These are phyloP conservation scores for Talaromyces sp. DNA, from an alignment of 2,329 filamentous ascomycete genomes.

Conservation along the genomic window DNA sequence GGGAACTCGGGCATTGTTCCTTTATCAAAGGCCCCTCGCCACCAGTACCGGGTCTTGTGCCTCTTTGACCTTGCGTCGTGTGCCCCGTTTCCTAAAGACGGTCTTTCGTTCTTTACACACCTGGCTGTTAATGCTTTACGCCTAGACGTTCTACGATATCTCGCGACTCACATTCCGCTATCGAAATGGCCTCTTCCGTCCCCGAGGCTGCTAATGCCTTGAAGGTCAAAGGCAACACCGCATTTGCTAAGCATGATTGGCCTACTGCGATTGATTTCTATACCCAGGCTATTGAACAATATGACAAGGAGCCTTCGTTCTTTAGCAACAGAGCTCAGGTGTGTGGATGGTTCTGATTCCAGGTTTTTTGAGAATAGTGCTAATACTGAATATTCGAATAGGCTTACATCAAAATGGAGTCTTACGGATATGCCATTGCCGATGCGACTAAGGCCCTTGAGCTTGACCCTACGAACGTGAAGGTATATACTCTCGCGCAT, in stretches of 20 bases:
- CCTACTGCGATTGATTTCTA: slow-evolving; percentile 76
- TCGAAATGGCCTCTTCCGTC: slow-evolving; percentile 41
- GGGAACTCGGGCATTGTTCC: background rate
- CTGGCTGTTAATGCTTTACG: background rate
- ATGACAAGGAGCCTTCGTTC: slow-evolving; percentile 81
- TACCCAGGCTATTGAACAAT: slow-evolving; percentile 77
- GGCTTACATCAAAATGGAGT: slow-evolving; percentile 93
- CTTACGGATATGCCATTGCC: slow-evolving; percentile 86
- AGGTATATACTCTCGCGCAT: slow-evolving; percentile 53
- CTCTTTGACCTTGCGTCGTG: slow-evolving; percentile 1
- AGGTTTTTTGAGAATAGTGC: background rate
- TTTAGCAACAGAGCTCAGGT: slow-evolving; percentile 96
- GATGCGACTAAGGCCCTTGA: slow-evolving; percentile 91
- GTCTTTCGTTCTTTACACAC: background rate
- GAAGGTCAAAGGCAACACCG: slow-evolving; percentile 93
- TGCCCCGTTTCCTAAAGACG: background rate
- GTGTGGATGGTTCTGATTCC: slow-evolving; percentile 27
- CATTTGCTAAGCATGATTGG: slow-evolving; percentile 87
- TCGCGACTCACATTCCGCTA: slow-evolving; percentile 13
- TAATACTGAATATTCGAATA: slow-evolving; percentile 36
- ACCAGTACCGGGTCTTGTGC: slow-evolving; percentile 13
- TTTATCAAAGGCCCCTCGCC: slow-evolving; percentile 9
- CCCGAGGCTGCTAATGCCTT: slow-evolving; percentile 71
- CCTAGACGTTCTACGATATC: background rate
- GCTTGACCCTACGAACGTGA: slow-evolving; percentile 80